These are phyloP conservation scores for Sporothrix brunneoviolacea DNA, from an alignment of 2,329 filamentous ascomycete genomes.

Conservation along the genomic window DNA sequence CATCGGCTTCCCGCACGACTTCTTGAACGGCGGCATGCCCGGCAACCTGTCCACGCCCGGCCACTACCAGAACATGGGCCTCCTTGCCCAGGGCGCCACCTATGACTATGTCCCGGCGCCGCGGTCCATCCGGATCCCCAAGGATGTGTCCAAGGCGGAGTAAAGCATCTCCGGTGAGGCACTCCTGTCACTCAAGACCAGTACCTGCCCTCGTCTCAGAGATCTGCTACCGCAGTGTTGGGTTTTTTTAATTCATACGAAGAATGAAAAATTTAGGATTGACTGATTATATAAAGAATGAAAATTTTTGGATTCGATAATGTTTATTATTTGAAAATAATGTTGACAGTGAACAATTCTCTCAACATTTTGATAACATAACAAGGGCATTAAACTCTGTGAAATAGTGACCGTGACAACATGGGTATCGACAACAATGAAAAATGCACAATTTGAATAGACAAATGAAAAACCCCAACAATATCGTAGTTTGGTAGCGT, in stretches of 20 bases:
- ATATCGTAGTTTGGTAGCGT: background rate
- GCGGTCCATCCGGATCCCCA: conserved; percentile 36
- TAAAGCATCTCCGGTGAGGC: background rate
- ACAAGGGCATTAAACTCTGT: too few relatives aligned
- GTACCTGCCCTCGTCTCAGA: too few relatives aligned
- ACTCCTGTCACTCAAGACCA: too few relatives aligned
- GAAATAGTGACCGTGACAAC: too few relatives aligned
- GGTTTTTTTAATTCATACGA: too few relatives aligned
- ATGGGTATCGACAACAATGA: background rate
- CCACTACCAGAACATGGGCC: conserved; percentile 35
- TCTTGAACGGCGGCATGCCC: conserved; percentile 40
- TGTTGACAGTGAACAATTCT: too few relatives aligned
- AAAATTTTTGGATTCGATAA: too few relatives aligned
- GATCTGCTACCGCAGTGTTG: too few relatives aligned
- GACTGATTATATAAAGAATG: background rate
- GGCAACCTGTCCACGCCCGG: conserved; percentile 23
- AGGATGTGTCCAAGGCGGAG: conserved; percentile 35
- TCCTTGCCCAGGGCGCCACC: conserved; percentile 40
- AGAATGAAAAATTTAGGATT: too few relatives aligned
- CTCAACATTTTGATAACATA: too few relatives aligned
- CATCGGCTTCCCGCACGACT: conserved; percentile 58
- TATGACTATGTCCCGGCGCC: conserved; percentile 44
- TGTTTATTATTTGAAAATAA: too few relatives aligned
- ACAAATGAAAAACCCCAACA: too few relatives aligned
- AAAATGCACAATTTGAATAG: background rate